Evolutionary conservation across 805 yeast genomes (phyloP).

Genomic region (Pichia kluyveri): DNA sequence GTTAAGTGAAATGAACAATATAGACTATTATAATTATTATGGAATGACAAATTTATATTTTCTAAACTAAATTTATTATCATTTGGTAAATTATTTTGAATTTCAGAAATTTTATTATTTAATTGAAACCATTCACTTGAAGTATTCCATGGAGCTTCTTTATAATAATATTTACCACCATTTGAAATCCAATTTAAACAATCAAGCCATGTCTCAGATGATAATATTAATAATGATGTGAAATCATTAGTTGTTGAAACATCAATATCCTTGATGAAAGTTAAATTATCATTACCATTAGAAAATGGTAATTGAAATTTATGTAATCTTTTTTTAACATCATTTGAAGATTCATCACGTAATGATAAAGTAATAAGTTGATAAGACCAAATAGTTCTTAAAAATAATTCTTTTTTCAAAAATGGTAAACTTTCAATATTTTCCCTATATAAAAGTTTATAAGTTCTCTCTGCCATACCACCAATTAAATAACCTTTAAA

Average conservation of each 20-base stretch:
- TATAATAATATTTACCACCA: background rate
- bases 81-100: background rate
- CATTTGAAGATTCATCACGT: background rate
- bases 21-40: background rate
- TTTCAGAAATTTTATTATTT: background rate
- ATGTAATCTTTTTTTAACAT: background rate
- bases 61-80: background rate
- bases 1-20: constrained; percentile 2
- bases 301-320: background rate
- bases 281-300: background rate
- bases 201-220: background rate
- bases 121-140: constrained; percentile 1
- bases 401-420: background rate
- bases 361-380: constrained; percentile 1
- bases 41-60: background rate
- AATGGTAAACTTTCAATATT: background rate
- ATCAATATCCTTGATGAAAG: background rate
- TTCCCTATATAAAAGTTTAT: background rate
- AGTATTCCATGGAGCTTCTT: background rate
- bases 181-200: constrained; percentile 1
- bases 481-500: constrained; percentile 1
- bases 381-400: constrained; percentile 1
- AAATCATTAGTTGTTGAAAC: background rate
- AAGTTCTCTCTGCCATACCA: background rate
- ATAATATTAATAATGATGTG: background rate